Evolutionary conservation across 371 early-diverging fungal genomes (phyloP), one percentile per base, ranked within the genome.

Genomic region (Phascolomyces articulosus): DNA sequence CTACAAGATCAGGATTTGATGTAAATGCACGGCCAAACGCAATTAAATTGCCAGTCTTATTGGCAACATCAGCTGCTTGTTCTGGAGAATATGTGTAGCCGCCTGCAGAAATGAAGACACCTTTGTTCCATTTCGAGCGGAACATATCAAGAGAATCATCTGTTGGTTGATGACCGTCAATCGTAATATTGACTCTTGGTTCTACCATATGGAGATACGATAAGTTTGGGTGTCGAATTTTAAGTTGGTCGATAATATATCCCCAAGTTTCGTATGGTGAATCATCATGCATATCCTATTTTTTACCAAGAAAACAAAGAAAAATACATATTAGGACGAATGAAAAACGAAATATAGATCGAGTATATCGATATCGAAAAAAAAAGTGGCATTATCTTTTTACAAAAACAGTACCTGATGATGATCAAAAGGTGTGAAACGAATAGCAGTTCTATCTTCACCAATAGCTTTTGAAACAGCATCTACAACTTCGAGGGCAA

Each of bases 401-500:
- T n/a, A n/a, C n/a, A n/a, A n/a, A n/a, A n/a, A n/a, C n/a, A n/a
- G 3, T 38, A 56, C 57, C 57, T 63, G 62, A 24, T 63, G 58
- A 1, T 26, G 57, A 7, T 49, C 49, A 65, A 65, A 72, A 0
- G 69, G 73, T 11, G 69, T 60, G 16, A 68, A 47, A 15, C 73
- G 69, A 28, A 72, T 60, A 16, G 63, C 66, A 1, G 61, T 60
- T 20, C 61, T 31, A 4, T 68, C 58, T 7, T 55, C 58, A 21
- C 73, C 51, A 62, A 67, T 40, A 3, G 65, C 63, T 3, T 29
- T 23, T 1, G n/a, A n/a, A 24, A 84, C 72, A 6, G 76, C 80
- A 16, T 75, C 58, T 21, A 81, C 57, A n/a, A 82, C 66, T 53
- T 86, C 84, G 0, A 73, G 54, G 15, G 70, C 41, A 53, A 88